Base-by-base conservation (phyloP, 371 early-diverging fungal species). In the Mucor indicus region DNA sequence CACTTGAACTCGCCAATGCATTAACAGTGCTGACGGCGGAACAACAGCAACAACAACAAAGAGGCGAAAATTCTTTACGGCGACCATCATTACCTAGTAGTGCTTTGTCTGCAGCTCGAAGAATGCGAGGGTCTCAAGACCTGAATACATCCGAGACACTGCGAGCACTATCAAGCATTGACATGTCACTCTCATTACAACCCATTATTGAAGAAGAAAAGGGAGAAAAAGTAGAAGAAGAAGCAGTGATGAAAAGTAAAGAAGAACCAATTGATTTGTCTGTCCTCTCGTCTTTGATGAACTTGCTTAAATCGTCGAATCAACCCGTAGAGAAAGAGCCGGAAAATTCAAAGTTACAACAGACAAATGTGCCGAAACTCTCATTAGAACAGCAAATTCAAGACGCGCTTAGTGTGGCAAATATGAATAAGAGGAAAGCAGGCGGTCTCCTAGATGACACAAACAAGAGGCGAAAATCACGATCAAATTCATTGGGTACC, bases 81-180 rank as follows among this genome's bases (percentile, higher is more conserved):
- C 47, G 70, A 11, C 66, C 62, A 3, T 69, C 70, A 9, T 47
- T 69, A 40, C 70, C 70, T 4, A 69, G 70, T 22, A 69, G 57
- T 48, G 53, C 70, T 1, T 66, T 69, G 1, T 57, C 61, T 12
- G 70, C 62, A 16, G 58, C 63, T 10, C 62, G 58, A 44, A 29
- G 55, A 33, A 38, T 48, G 15, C 44, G 57, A n/a, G 54, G 53
- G 27, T 55, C 62, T 0, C 66, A 48, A 22, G 68, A 67, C 11
- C 31, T 60, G 13, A 25, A 45, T 30, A 50, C 60, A 13, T 53
- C 58, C 7, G 68, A 67, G 16, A 31, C 67, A 15, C 44, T 60
- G n/a, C 38, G 64, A 40, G 55, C 62, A 12, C 30, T 66, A 22
- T 57, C 66, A 12, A 31, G 55, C 1, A 58, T 60, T 27, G 55